These are phyloP conservation scores for Tricharina praecox DNA, from an alignment of 495 filamentous ascomycete genomes.

Conservation along the genomic window DNA sequence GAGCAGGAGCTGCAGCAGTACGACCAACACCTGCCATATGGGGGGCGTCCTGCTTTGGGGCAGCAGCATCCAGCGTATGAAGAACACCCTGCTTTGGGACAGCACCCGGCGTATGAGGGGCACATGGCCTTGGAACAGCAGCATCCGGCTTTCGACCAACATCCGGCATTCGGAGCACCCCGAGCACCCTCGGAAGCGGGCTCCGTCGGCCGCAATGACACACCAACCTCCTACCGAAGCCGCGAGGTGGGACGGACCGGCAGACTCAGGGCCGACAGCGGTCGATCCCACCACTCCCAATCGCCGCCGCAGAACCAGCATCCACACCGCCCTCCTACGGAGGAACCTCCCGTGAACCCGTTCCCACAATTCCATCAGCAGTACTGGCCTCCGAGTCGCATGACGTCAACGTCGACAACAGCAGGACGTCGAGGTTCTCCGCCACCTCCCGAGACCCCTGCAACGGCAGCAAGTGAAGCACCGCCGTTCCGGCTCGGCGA, in stretches of 20 bases:
- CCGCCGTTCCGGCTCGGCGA: constrained; percentile 28
- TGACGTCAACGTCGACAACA: constrained; percentile 80
- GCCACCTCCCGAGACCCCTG: constrained; percentile 88
- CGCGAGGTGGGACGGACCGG: constrained; percentile 45
- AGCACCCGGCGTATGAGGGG: too few relatives aligned
- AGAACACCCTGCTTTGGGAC: too few relatives aligned
- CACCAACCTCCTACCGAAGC: constrained; percentile 45
- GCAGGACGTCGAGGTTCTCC: constrained; percentile 82
- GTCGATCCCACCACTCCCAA: constrained; percentile 36
- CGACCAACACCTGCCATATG: too few relatives aligned
- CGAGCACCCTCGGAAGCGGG: constrained; percentile 17
- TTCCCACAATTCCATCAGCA: constrained; percentile 46
- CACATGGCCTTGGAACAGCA: too few relatives aligned
- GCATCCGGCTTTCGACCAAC: too few relatives aligned
- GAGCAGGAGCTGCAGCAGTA: too few relatives aligned
- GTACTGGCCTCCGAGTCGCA: constrained; percentile 55
- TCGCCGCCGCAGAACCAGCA: constrained; percentile 11
- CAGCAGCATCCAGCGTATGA: too few relatives aligned
- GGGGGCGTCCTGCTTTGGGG: too few relatives aligned
- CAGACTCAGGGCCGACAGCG: constrained; percentile 44
- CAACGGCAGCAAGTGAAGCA: constrained; percentile 47
- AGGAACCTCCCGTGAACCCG: constrained; percentile 29
- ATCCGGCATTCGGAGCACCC: constrained; percentile 16
- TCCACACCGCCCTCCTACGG: constrained; percentile 34
- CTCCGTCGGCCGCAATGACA: constrained; percentile 19